Evolutionary conservation across 768 basidiomycete species (phyloP).

Genomic region (Rhodotorula graminis): DNA sequence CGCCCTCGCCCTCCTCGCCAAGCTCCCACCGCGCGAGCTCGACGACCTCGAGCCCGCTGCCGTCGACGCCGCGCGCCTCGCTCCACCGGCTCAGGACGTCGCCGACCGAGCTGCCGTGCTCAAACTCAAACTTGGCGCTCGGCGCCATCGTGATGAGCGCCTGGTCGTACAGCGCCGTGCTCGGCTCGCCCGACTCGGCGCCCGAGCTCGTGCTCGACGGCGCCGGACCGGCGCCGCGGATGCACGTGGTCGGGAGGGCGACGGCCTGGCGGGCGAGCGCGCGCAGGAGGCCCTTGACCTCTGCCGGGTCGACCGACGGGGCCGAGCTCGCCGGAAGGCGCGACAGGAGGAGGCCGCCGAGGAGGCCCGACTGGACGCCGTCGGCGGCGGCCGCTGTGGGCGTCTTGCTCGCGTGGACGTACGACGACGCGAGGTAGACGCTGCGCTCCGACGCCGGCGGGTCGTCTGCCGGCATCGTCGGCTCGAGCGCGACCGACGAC

Average conservation of each 20-base stretch:
- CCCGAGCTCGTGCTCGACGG: too few species aligned
- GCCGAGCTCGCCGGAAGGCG: constrained; percentile 48
- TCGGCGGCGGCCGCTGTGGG: constrained; percentile 59
- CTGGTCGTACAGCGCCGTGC: constrained; percentile 63
- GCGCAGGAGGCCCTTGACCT: constrained; percentile 58
- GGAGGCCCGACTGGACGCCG: constrained; percentile 50
- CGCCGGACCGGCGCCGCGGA: constrained; percentile 39
- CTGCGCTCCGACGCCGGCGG: not conserved
- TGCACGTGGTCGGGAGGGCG: constrained; percentile 63
- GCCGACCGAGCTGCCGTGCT: constrained; percentile 43
- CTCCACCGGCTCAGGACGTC: constrained; percentile 58
- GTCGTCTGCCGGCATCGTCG: constrained; percentile 7
- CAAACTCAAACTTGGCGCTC: constrained; percentile 36
- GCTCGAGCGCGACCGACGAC: constrained; percentile 45
- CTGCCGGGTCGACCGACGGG: constrained; percentile 44
- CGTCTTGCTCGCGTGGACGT: constrained; percentile 52
- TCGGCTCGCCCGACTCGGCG: constrained; percentile 47
- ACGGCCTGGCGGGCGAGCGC: constrained; percentile 77
- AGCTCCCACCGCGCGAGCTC: constrained; percentile 47
- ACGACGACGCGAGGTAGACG: constrained; percentile 37
- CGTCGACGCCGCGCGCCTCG: constrained; percentile 52
- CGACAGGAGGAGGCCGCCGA: constrained; percentile 53
- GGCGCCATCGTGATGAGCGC: constrained; percentile 55
- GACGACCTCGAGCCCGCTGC: constrained; percentile 45
- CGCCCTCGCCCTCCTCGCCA: constrained; percentile 46